phyloP scores from a whole-genome alignment of 225 moss, liverwort and hornwort species.

The Climacium dendroides region DNA sequence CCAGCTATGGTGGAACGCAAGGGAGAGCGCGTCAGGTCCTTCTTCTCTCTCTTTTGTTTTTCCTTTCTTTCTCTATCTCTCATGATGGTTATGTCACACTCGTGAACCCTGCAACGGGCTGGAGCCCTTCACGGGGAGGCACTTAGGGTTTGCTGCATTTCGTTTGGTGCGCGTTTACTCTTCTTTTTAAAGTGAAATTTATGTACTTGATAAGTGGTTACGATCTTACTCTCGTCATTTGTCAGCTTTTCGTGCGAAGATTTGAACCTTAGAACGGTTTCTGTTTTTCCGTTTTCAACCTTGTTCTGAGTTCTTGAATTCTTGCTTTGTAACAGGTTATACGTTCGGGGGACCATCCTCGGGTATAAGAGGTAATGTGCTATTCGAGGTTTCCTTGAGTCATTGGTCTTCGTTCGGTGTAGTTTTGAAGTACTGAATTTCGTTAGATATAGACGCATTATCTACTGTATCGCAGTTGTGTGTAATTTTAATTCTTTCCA shows the following conservation, averaged over 20 bases:
- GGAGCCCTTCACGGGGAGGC: background rate
- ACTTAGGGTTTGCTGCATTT: background rate
- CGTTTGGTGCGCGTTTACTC: background rate
- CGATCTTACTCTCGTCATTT: background rate
- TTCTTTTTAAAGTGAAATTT: background rate
- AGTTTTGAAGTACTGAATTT: background rate
- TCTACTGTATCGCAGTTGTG: background rate
- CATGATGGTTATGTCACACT: background rate
- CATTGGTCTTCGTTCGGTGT: background rate
- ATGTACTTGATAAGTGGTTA: background rate
- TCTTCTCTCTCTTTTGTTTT: background rate
- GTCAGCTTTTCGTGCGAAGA: background rate
- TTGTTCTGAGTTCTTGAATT: background rate
- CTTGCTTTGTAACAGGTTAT: conserved; percentile 28
- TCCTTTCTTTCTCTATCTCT: background rate
- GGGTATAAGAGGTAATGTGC: conserved; percentile 63
- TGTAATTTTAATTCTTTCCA: background rate
- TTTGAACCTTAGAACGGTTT: background rate
- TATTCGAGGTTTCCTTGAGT: background rate
- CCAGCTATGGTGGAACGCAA: conserved; percentile 57
- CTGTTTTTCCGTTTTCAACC: background rate
- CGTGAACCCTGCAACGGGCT: background rate
- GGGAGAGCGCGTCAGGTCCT: conserved; percentile 69
- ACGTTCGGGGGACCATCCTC: conserved; percentile 69
- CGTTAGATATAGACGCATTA: background rate